Percentiles rank a stretch among this genome's conserved stretches.
These are phyloP conservation scores for Rhizophagus clarus DNA, from an alignment of 192 early-diverging fungal genomes.

Conservation along the genomic window DNA sequence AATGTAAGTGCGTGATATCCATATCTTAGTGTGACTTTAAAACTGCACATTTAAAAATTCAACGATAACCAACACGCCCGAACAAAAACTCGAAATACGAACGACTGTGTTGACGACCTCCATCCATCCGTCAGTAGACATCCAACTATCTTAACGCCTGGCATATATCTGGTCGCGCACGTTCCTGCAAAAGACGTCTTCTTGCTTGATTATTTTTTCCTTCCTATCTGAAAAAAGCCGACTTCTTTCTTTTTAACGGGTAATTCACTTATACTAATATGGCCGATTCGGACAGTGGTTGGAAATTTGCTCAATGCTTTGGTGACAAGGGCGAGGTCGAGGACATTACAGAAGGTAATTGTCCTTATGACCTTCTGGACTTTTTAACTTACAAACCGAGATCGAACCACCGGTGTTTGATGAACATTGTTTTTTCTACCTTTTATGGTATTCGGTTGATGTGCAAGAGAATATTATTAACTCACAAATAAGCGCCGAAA, in stretches of 20 bases:
- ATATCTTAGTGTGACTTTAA: conserved; percentile 27
- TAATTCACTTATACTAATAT: conserved; percentile 14
- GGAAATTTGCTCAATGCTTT: conserved; percentile 99
- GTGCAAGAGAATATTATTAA: background rate
- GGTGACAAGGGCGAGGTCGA: conserved; percentile 99
- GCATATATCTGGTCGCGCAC: conserved; percentile 24
- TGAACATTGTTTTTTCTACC: background rate
- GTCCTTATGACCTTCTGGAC: conserved; percentile 1
- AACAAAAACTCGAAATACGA: background rate
- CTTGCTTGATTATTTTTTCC: conserved; percentile 9
- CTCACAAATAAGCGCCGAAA: background rate
- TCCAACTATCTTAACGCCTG: conserved; percentile 23
- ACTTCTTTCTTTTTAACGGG: conserved; percentile 18
- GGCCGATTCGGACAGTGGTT: conserved; percentile 49
- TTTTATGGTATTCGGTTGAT: background rate
- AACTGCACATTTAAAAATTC: background rate
- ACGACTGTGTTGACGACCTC: conserved; percentile 32
- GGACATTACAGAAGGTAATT: conserved; percentile 97
- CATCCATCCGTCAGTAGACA: conserved; percentile 27
- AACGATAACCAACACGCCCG: conserved; percentile 5
- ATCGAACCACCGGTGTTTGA: background rate
- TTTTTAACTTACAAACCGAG: conserved; percentile 13
- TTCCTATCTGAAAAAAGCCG: conserved; percentile 7
- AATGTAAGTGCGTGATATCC: background rate
- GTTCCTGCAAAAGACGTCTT: conserved; percentile 5